Base-by-base conservation (phyloP, 139 green algal species). In the Astrephomene gubernaculifera region DNA sequence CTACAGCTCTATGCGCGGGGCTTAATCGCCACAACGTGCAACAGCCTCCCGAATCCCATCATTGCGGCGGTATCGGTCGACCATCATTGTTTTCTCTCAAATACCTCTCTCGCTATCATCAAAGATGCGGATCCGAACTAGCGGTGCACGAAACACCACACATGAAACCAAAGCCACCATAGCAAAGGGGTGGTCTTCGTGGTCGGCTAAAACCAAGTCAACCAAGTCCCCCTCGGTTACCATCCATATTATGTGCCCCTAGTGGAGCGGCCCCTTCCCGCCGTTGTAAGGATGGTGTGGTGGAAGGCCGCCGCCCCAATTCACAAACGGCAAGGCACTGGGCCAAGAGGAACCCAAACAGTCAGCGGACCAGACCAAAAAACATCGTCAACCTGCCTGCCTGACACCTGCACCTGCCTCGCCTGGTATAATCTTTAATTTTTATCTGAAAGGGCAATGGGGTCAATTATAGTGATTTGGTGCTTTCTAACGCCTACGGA, bases 351-450 rank as follows among this genome's bases (percentile, higher is more conserved):
- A 38, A 72, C 27, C 68, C 68, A 39, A 75, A 75, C 68, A 54
- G 68, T 75, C 68, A 75, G 41, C 12, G 17, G 2, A 35, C 19
- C 1, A 35, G 35, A 31, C 25, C 68, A 54, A 75, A 75, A 75
- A 21, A 38, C 33, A 22, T 57, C 38, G 68, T 75, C 68, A 75
- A n/a, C n/a, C n/a, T n/a, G 39, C 53, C 68, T 75, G 68, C 68
- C 36, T 75, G 68, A 75, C 68, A 75, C 38, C 36, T 75, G 68
- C 68, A 75, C 38, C 36, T 75, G 68, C 68, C 68, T 75, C 68
- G 35, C 68, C 53, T 31, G 2, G 68, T 75, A 73, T 73, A 75
- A 75, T 25, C 53, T 75, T 54, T 36, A 33, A 54, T 75, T 75
- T 75, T 75, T 75, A 75, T 22, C 68, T 75, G 19, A 75, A 75